Base-by-base conservation (phyloP, 1,284 basidiomycete species). In the Trametes hirsuta region DNA sequence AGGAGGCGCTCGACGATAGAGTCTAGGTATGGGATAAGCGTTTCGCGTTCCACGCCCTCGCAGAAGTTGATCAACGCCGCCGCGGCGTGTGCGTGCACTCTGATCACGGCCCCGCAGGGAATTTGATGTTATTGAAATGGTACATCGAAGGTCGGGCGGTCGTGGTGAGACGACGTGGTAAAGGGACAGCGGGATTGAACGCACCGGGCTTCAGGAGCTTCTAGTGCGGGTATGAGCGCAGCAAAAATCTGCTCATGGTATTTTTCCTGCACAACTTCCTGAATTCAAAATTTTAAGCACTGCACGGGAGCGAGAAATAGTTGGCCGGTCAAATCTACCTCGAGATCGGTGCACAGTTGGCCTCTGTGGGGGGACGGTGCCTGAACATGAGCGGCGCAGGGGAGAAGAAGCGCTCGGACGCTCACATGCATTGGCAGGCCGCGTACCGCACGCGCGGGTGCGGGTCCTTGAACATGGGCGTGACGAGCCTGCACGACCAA, bases 31-130 rank as follows among this genome's bases (percentile, higher is more conserved):
- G 88, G 88, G 0, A 88, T 68, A 2, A 93, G 81, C 0, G 84
- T 86, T 18, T 88, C 82, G n/a, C 84, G 80, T 64, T 86, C 87
- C 35, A 91, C 88, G 40, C 89, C 89, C 71, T 94, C 89, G 73
- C 91, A 95, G 74, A 94, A 94, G 73, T 94, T 94, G 69, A 94
- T 92, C n/a, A 94, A 79, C 0, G 91, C 91, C 0, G 93, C 88
- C 0, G 91, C 91, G 0, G 93, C 91, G 66, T 95, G 93, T 0
- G 91, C 81, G 62, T 93, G 91, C 0, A 95, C 92, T 34, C 93
- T 93, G 21, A n/a, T n/a, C n/a, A n/a, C n/a, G n/a, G n/a, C n/a
- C n/a, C n/a, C n/a, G n/a, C n/a, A n/a, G n/a, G n/a, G n/a, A n/a
- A n/a, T n/a, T n/a, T n/a, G n/a, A n/a, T n/a, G n/a, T n/a, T n/a